Percentiles rank a stretch among this genome's conserved stretches.
Conservation (phyloP, 2,329 filamentous ascomycete genomes). For the Fusarium temperatum region DNA sequence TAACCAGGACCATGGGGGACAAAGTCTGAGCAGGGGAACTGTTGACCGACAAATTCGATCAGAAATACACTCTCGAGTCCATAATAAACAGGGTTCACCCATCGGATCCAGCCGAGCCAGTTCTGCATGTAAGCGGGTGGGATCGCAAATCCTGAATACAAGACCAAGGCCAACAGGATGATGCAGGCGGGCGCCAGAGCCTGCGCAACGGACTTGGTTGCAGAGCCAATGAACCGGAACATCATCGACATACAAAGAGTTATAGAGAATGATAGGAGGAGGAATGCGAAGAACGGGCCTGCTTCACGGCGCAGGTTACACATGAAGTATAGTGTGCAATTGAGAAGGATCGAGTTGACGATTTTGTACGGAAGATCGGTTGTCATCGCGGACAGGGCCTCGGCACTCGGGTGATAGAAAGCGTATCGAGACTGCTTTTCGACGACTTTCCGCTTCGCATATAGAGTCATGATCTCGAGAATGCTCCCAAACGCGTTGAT, state of each 20-base stretch:
- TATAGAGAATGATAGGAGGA: constrained; percentile 58
- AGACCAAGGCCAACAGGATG: constrained; percentile 51
- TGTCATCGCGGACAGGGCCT: constrained; percentile 30
- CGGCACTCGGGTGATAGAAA: constrained; percentile 44
- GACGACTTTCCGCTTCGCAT: constrained; percentile 43
- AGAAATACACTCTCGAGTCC: constrained; percentile 70
- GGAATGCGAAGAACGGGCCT: constrained; percentile 57
- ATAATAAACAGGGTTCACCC: constrained; percentile 71
- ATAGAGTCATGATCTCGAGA: constrained; percentile 33
- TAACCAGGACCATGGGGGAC: constrained; percentile 36
- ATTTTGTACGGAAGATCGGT: constrained; percentile 34
- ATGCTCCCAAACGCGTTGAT: constrained; percentile 34
- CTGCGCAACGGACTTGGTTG: constrained; percentile 33
- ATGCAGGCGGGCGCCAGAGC: constrained; percentile 37
- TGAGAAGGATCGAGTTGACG: constrained; percentile 49
- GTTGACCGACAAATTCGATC: constrained; percentile 65
- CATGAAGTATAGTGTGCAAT: constrained; percentile 68
- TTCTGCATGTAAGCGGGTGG: constrained; percentile 56
- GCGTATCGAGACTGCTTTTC: constrained; percentile 48
- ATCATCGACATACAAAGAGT: constrained; percentile 72
- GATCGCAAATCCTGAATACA: constrained; percentile 59
- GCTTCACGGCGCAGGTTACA: constrained; percentile 68
- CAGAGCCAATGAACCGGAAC: constrained; percentile 53
- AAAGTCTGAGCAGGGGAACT: constrained; percentile 56
- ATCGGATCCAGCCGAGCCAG: constrained; percentile 66